These are phyloP conservation scores for Pichia heedii DNA, from an alignment of 805 yeast genomes.

Conservation along the genomic window DNA sequence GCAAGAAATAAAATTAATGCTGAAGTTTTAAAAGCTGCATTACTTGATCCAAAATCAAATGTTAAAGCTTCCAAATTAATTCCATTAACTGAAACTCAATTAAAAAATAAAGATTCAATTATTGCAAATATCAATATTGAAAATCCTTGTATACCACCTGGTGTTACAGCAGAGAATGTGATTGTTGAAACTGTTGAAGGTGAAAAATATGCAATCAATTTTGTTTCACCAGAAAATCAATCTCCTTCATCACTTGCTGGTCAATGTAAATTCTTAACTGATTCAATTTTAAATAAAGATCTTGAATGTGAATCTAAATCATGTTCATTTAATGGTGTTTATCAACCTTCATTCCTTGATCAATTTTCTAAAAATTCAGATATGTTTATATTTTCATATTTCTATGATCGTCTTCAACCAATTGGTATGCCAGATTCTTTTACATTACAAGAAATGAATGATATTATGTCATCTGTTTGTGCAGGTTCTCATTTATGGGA, in stretches of 20 bases:
- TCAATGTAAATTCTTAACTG: conserved; percentile 84
- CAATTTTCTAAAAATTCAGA: conserved; percentile 70
- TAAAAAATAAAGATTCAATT: conserved; percentile 26
- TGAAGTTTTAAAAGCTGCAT: conserved; percentile 37
- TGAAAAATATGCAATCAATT: conserved; percentile 25
- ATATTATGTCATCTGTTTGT: conserved; percentile 78
- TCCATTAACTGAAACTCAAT: conserved; percentile 26
- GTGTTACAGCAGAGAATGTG: conserved; percentile 48
- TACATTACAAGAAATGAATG: conserved; percentile 74
- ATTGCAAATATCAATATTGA: conserved; percentile 37
- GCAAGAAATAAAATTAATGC: conserved; percentile 80
- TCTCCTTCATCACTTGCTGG: conserved; percentile 46
- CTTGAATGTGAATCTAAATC: conserved; percentile 64
- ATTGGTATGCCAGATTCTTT: conserved; percentile 91
- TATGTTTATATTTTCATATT: conserved; percentile 85
- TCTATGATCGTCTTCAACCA: conserved; percentile 90
- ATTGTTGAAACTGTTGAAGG: conserved; percentile 44
- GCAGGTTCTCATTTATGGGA: conserved; percentile 74
- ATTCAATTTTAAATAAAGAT: conserved; percentile 74
- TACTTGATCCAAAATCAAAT: conserved; percentile 18
- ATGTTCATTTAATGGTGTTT: conserved; percentile 94
- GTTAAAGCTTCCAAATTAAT: conserved; percentile 16
- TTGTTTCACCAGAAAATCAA: conserved; percentile 23
- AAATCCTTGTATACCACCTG: conserved; percentile 89
- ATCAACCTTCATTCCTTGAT: conserved; percentile 83